Conservation (phyloP, 345 rosid species). For the Hibiscus syriacus region DNA sequence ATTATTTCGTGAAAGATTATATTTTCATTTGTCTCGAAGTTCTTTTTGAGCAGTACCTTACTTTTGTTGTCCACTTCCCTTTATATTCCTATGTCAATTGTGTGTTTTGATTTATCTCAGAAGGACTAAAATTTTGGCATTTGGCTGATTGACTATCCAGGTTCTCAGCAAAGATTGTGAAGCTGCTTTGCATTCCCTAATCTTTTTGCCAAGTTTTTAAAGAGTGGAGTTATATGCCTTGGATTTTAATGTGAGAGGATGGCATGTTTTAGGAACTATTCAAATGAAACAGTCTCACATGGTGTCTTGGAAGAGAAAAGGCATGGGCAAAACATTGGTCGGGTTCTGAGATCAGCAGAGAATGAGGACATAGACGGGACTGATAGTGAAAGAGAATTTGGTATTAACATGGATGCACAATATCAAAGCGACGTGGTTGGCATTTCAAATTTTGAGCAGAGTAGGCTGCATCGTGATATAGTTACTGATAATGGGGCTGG, state of each 20-base stretch:
- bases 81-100: not conserved
- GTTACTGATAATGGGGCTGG: constrained; percentile 26
- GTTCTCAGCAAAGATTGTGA: constrained; percentile 10
- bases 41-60: not conserved
- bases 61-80: not conserved
- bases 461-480: constrained; percentile 38
- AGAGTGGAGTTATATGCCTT: not conserved
- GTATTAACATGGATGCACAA: constrained; percentile 61
- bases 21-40: not conserved
- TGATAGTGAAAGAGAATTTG: constrained; percentile 62
- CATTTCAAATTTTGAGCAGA: not conserved
- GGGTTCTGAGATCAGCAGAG: constrained; percentile 35
- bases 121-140: not conserved
- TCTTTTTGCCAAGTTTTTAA: not conserved
- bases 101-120: not conserved
- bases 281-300: constrained; percentile 48
- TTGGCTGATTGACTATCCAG: constrained; percentile 14
- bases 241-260: constrained; percentile 57
- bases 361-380: constrained; percentile 43
- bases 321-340: constrained; percentile 34
- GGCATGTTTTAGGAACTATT: constrained; percentile 82
- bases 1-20: not conserved
- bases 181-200: constrained; percentile 7
- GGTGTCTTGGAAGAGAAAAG: constrained; percentile 55
- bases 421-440: constrained; percentile 61